Conservation (phyloP, 2,329 filamentous ascomycete genomes). For the Penicillium digitatum region DNA sequence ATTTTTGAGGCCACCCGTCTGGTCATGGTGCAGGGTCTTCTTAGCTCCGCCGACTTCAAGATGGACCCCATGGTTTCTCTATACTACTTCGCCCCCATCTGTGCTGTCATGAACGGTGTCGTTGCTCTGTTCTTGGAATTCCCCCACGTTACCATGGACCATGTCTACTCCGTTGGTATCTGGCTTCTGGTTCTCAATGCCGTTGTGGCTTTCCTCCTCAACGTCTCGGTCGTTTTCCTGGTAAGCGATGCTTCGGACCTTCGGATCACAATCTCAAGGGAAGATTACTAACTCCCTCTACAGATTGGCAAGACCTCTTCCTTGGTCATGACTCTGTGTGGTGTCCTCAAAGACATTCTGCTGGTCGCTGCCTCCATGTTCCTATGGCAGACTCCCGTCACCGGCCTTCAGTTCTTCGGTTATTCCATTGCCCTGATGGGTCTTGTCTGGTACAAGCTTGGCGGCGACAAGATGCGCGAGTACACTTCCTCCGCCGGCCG, state of each 20-base stretch:
- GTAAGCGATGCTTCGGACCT: slow-evolving; percentile 50
- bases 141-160: slow-evolving; percentile 60
- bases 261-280: neutral
- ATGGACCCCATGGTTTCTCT: slow-evolving; percentile 86
- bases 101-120: slow-evolving; percentile 72
- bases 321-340: slow-evolving; percentile 77
- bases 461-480: slow-evolving; percentile 74
- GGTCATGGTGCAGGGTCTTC: slow-evolving; percentile 79
- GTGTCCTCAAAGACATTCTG: slow-evolving; percentile 84
- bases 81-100: slow-evolving; percentile 86
- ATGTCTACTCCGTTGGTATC: slow-evolving; percentile 64
- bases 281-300: neutral
- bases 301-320: slow-evolving; percentile 86
- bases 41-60: slow-evolving; percentile 73
- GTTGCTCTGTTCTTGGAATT: slow-evolving; percentile 68
- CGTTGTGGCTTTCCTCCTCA: slow-evolving; percentile 72
- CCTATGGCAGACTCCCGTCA: slow-evolving; percentile 71
- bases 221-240: slow-evolving; percentile 80
- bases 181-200: slow-evolving; percentile 68
- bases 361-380: slow-evolving; percentile 72
- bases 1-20: slow-evolving; percentile 76
- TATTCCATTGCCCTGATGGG: slow-evolving; percentile 68
- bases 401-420: slow-evolving; percentile 67
- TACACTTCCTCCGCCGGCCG: slow-evolving; percentile 69
- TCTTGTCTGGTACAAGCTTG: slow-evolving; percentile 66